These are phyloP conservation scores for Lepidium africanum DNA, from an alignment of 345 rosid genomes.

Conservation along the genomic window DNA sequence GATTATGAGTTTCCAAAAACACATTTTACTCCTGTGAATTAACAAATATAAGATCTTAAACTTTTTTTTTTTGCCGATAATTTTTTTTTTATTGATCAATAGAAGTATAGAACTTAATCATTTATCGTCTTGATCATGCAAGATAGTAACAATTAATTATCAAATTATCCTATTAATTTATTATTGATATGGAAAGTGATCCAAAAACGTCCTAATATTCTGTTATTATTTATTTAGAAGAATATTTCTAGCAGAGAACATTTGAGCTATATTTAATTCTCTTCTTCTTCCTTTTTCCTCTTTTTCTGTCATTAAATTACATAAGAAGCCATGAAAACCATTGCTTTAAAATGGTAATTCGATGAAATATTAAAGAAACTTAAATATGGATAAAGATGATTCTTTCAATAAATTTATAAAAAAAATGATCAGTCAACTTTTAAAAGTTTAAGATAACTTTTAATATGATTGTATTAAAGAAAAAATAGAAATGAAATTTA, in stretches of 20 bases:
- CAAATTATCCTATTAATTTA: background rate
- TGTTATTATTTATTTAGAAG: background rate
- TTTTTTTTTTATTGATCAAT: background rate
- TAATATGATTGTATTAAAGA: background rate
- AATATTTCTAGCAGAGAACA: background rate
- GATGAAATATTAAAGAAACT: background rate
- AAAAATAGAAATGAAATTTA: too few species aligned
- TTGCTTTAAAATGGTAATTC: conserved; percentile 8
- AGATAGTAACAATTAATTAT: background rate
- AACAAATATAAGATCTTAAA: background rate
- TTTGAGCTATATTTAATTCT: background rate
- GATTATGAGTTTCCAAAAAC: background rate
- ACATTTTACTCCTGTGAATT: background rate
- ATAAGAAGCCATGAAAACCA: background rate
- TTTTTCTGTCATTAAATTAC: background rate
- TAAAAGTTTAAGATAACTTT: background rate
- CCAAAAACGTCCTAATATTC: background rate
- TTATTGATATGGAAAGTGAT: background rate
- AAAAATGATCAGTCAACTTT: background rate
- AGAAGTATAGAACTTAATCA: background rate
- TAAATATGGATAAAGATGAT: background rate
- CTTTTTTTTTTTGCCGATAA: too few species aligned
- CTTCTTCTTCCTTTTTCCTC: too few species aligned
- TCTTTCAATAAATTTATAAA: background rate
- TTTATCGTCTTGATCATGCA: background rate